phyloP scores from a whole-genome alignment of 208 protist genomes.

The Trypanosoma scelopori region DNA sequence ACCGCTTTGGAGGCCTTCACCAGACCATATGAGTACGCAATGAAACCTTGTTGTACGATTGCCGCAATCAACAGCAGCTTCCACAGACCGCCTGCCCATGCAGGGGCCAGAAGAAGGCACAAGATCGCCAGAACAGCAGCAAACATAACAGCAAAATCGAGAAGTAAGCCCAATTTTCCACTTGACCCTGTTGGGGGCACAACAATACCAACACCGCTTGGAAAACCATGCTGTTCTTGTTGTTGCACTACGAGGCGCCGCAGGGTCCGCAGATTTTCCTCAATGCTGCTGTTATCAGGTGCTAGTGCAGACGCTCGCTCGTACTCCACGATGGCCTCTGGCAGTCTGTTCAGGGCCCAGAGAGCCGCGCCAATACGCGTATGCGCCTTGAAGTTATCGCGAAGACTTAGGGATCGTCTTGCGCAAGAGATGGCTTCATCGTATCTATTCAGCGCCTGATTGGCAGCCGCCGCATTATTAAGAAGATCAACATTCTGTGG shows the following conservation, averaged over 20 bases:
- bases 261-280: conserved; percentile 39
- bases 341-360: conserved; percentile 52
- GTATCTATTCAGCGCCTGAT: conserved; percentile 74
- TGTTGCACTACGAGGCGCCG: conserved; percentile 35
- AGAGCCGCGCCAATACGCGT: conserved; percentile 54
- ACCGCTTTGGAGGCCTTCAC: conserved; percentile 39
- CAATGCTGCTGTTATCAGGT: conserved; percentile 37
- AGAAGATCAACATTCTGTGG: conserved; percentile 70
- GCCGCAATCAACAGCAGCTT: conserved; percentile 37
- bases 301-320: conserved; percentile 48
- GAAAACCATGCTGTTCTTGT: conserved; percentile 29
- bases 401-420: conserved; percentile 43
- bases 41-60: conserved; percentile 47
- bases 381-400: conserved; percentile 71
- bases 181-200: neutral
- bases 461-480: conserved; percentile 89
- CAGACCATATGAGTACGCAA: conserved; percentile 42
- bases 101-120: conserved; percentile 3
- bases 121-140: conserved; percentile 3
- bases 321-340: conserved; percentile 53
- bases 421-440: conserved; percentile 72
- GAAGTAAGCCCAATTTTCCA: conserved; percentile 7
- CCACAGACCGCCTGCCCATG: conserved; percentile 14
- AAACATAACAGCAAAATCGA: conserved; percentile 2
- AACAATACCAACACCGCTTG: conserved; percentile 4